These are phyloP conservation scores for Scalesia atractyloides DNA, from an alignment of 129 eudicot genomes.

Conservation along the genomic window DNA sequence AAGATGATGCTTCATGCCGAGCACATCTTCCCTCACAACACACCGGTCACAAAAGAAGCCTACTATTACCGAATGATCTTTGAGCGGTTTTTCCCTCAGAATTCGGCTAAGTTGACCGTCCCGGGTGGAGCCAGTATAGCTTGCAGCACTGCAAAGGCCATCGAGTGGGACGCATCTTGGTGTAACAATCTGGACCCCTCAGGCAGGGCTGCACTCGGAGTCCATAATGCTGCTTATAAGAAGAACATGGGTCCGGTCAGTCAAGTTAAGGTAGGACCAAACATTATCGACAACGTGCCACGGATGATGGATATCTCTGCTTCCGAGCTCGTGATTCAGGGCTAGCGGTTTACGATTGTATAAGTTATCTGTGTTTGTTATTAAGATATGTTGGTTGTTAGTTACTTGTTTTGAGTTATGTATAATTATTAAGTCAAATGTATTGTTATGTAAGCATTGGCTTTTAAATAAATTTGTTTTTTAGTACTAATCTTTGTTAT, in stretches of 20 bases:
- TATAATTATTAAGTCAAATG: conserved; percentile 16
- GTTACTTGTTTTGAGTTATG: not conserved
- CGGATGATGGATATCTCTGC: conserved; percentile 35
- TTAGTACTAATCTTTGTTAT: too few relatives aligned
- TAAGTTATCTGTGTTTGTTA: not conserved
- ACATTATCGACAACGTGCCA: conserved; percentile 42
- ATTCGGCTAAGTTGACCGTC: conserved; percentile 77
- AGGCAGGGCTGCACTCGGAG: conserved; percentile 95
- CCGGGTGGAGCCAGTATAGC: conserved; percentile 95
- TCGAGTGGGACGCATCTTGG: conserved; percentile 95
- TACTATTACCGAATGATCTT: conserved; percentile 90
- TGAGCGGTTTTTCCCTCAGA: conserved; percentile 97
- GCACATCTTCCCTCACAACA: conserved; percentile 81
- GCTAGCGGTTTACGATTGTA: conserved; percentile 29
- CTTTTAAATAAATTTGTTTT: not conserved
- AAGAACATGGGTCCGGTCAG: conserved; percentile 29
- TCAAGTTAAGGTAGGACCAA: conserved; percentile 30
- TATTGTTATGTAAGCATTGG: conserved; percentile 22
- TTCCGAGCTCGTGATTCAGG: conserved; percentile 53
- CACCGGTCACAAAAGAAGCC: conserved; percentile 94
- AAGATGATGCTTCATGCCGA: conserved; percentile 89
- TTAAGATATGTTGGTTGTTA: not conserved
- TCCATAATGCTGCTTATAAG: conserved; percentile 82
- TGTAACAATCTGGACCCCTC: conserved; percentile 90
- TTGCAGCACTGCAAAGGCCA: conserved; percentile 87